These are phyloP conservation scores for Blakeslea trispora DNA, from an alignment of 371 early-diverging fungal genomes.

Conservation along the genomic window DNA sequence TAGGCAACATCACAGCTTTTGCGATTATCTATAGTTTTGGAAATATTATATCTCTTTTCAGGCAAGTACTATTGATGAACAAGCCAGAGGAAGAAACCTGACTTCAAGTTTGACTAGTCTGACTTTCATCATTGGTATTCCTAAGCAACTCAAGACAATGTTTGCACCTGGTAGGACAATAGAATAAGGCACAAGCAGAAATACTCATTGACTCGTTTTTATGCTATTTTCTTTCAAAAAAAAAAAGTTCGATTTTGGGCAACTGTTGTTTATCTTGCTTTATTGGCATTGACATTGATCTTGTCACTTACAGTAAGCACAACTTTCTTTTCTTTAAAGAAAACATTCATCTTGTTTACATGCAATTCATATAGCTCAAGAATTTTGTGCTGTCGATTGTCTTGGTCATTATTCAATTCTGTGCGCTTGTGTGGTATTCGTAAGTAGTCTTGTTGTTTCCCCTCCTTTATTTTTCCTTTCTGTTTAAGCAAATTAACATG, in stretches of 20 bases:
- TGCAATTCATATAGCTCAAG: conserved; percentile 33
- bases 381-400: conserved; percentile 68
- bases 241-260: conserved; percentile 29
- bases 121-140: conserved; percentile 86
- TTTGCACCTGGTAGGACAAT: conserved; percentile 66
- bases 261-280: conserved; percentile 28
- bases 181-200: not conserved
- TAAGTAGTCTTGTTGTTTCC: conserved; percentile 47
- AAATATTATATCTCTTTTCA: conserved; percentile 82
- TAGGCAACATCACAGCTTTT: conserved; percentile 67
- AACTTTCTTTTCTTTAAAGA: too few species aligned
- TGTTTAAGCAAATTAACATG: too few species aligned
- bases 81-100: too few species aligned
- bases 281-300: conserved; percentile 38
- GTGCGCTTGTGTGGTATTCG: conserved; percentile 87
- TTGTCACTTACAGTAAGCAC: conserved; percentile 39
- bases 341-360: too few species aligned
- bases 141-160: conserved; percentile 83
- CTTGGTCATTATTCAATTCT: conserved; percentile 78
- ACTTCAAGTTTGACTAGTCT: conserved; percentile 70
- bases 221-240: too few species aligned
- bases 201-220: not conserved
- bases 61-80: conserved; percentile 41
- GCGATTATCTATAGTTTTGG: conserved; percentile 91
- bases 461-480: too few species aligned